Conservation (phyloP, 192 early-diverging fungal genomes). For the Radiomyces spectabilis region DNA sequence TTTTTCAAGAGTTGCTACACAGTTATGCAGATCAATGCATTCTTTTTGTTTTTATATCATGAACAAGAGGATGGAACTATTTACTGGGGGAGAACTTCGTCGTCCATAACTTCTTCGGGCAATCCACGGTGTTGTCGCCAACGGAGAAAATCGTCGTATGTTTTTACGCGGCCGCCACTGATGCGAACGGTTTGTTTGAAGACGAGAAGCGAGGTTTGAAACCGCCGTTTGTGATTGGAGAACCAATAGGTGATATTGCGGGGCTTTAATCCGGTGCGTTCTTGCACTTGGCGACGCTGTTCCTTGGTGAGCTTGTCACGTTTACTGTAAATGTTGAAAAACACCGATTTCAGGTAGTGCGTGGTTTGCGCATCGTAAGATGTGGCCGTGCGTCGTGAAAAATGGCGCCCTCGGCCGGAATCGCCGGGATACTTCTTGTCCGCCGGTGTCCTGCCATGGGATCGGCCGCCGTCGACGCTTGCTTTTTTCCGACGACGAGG, state of each 20-base stretch:
- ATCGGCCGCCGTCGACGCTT: no score
- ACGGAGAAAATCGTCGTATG: slow-evolving; percentile 13
- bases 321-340: slow-evolving; percentile 19
- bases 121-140: slow-evolving; percentile 14
- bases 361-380: slow-evolving; percentile 20
- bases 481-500: background rate
- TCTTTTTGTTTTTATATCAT: no score
- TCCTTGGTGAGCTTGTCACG: slow-evolving; percentile 25
- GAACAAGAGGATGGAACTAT: background rate
- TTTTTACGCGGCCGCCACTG: background rate
- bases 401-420: background rate
- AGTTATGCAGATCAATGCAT: no score
- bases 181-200: slow-evolving; percentile 5
- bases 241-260: slow-evolving; percentile 31
- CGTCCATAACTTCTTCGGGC: slow-evolving; percentile 2
- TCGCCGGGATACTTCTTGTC: background rate
- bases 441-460: no score
- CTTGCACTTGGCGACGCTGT: slow-evolving; percentile 11
- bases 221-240: slow-evolving; percentile 26
- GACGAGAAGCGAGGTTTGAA: background rate
- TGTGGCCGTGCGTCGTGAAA: slow-evolving; percentile 14
- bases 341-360: slow-evolving; percentile 17
- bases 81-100: background rate
- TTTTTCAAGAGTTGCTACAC: slow-evolving; percentile 4
- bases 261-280: slow-evolving; percentile 17